Base-by-base conservation (phyloP, 257 asterid genomes). In the Primulina huaijiensis region DNA sequence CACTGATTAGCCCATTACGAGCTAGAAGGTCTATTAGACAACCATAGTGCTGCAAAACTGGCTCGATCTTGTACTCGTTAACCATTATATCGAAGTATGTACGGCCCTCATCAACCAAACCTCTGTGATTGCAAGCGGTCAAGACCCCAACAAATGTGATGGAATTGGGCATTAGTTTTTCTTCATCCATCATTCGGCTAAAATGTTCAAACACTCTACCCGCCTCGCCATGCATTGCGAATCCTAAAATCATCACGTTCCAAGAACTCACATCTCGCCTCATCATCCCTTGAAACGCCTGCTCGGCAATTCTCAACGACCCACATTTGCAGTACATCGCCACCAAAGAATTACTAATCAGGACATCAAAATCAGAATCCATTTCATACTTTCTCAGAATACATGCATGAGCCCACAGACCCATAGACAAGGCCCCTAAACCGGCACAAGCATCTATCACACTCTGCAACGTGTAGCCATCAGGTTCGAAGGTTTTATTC, bases 261-360 rank as follows among this genome's bases (percentile, higher is more conserved):
- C 92, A 89, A 52, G 97, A 87, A 83, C 83, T 87, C 65, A 84
- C 84, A 27, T 91, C 96, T 7, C 81, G 75, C 23, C 31, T 81
- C 20, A 23, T 70, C 93, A 89, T 89, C 50, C 74, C 65, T 62
- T 77, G 75, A 56, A 91, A 89, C 46, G 89, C 91, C 57, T 91
- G 93, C 12, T 71, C 63, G 6, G 89, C 95, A 76, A 91, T 76
- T 29, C 72, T 62, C 76, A 82, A 71, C 27, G 92, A 82, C 60
- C 96, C 96, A 20, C 97, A 91, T 71, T 89, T 91, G 84, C 82
- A 81, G 60, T 91, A 91, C 97, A 91, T 89, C 17, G 87, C 92
- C 4, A 89, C 71, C 64, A 91, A 81, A 69, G 90, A 87, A 58
- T 89, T 89, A 6, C 80, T 75, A 56, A 91, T 72, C 19, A 84